Base-by-base conservation (phyloP, 106 monocot genomes). In the Triglochin maritima region DNA sequence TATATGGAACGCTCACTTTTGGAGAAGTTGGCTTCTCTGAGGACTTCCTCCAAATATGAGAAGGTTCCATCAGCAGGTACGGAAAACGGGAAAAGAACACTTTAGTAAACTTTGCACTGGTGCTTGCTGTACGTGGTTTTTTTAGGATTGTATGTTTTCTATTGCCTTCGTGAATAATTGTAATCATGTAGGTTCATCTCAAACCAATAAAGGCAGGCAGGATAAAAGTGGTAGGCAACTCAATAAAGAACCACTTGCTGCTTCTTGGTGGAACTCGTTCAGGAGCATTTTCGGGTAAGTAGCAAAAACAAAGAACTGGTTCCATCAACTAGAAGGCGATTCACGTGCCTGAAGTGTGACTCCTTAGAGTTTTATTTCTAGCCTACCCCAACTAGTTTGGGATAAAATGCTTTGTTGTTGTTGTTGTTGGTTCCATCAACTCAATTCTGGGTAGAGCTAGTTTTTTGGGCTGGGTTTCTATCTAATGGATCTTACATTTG, bases 261-360 rank as follows among this genome's bases (percentile, higher is more conserved):
- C 15, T 13, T 75, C 81, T 15, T 50, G 81, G 6, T 83, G 80
- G 92, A 72, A 67, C 63, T 81, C 71, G 47, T 67, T 92, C 46
- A 85, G 66, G 76, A 77, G 72, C 42, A 65, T 92, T 64, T 92
- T 92, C 75, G 63, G 92, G 92, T 92, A 82, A 64, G 73, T 74
- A 3, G 4, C 52, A 8, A 8, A 11, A 52, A 1, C 52, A 8
- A 29, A 29, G 29, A 29, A 29, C 29, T 29, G 29, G 29, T 29
- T 29, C 29, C 29, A 29, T 29, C 29, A 29, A 29, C n/a, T n/a
- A n/a, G n/a, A n/a, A n/a, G n/a, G n/a, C n/a, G n/a, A n/a, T n/a
- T n/a, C n/a, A n/a, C n/a, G n/a, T n/a, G n/a, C n/a, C n/a, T n/a
- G n/a, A n/a, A n/a, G n/a, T n/a, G n/a, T n/a, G n/a, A n/a, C n/a